These are phyloP conservation scores for Talaromyces liani DNA, from an alignment of 495 filamentous ascomycete species.

Conservation along the genomic window DNA sequence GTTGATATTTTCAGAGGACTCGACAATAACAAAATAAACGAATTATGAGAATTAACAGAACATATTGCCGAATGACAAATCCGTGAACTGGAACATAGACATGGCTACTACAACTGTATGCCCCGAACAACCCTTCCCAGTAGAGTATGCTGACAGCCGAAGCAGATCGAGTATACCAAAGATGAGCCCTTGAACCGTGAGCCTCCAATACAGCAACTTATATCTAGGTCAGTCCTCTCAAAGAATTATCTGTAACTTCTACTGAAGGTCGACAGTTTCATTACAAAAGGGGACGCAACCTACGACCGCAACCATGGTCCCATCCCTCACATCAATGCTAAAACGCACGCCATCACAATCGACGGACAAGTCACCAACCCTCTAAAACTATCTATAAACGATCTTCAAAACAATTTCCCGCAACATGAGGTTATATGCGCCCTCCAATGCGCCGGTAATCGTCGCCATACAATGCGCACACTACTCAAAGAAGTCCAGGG, in stretches of 20 bases:
- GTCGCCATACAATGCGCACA: conserved; percentile 58
- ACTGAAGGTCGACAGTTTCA: conserved; percentile 23
- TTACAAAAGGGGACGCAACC: conserved; percentile 25
- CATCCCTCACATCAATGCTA: conserved; percentile 35
- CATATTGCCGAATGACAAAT: not conserved
- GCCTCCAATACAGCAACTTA: conserved; percentile 27
- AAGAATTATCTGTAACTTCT: not conserved
- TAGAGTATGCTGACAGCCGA: not conserved
- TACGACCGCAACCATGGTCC: conserved; percentile 50
- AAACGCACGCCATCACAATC: conserved; percentile 35
- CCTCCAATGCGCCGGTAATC: conserved; percentile 57
- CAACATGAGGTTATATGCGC: conserved; percentile 50
- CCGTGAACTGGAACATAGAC: not conserved
- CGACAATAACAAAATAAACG: not conserved
- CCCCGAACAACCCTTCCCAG: not conserved
- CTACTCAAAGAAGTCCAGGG: conserved; percentile 52
- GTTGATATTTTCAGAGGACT: not conserved
- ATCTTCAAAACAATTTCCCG: conserved; percentile 36
- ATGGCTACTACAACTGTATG: not conserved
- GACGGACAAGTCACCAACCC: conserved; percentile 27
- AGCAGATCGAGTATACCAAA: conserved; percentile 25
- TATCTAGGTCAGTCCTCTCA: conserved; percentile 20
- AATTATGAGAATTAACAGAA: not conserved
- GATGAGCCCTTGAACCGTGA: conserved; percentile 39
- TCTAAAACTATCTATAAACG: conserved; percentile 23